Evolutionary conservation across 1,284 basidiomycete species (phyloP), one percentile per base, ranked within the genome.

Genomic region (Moesziomyces parantarcticus): DNA sequence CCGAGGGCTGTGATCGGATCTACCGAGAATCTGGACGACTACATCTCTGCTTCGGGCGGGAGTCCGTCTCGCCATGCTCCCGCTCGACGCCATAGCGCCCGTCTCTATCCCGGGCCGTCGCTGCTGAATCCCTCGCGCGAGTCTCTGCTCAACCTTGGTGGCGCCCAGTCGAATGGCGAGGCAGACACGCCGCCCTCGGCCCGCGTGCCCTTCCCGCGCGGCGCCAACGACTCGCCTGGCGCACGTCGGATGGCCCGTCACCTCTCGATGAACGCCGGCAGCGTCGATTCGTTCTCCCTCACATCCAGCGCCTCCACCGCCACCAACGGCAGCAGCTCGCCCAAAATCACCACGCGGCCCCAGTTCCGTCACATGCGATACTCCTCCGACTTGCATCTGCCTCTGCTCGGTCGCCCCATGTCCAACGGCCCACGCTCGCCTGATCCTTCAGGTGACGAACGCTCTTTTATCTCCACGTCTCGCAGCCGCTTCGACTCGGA

Each of bases 341-440:
- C 75, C 20, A 70, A 60, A 40, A 18, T 59, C 43, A 45, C 45
- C 21, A 32, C 65, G 10, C 60, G 74, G 14, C 74, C 77, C 0
- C 51, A 66, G 2, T 75, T 66, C 56, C 58, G 75, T 25, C 77
- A 79, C 57, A 58, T 71, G 50, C 75, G 78, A 18, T 80, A 79
- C 65, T 78, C 78, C 7, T 80, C 78, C 3, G 78, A 80, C 14
- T 44, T 79, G 16, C 78, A 78, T 29, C 52, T 79, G 5, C 69
- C 74, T 2, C 47, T 53, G 22, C 5, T 64, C 47, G 42, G 47
- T 20, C 58, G 66, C 13, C 48, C 54, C 5, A 51, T 29, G 10
- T 59, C 66, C 29, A 25, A 55, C 13, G 50, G 61, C 34, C 50
- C 52, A 44, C 56, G 62, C 39, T 65, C 62, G 20, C 59, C 66